Conservation (phyloP, 1,139 yeast species). For the Pneumocystis wakefieldiae region DNA sequence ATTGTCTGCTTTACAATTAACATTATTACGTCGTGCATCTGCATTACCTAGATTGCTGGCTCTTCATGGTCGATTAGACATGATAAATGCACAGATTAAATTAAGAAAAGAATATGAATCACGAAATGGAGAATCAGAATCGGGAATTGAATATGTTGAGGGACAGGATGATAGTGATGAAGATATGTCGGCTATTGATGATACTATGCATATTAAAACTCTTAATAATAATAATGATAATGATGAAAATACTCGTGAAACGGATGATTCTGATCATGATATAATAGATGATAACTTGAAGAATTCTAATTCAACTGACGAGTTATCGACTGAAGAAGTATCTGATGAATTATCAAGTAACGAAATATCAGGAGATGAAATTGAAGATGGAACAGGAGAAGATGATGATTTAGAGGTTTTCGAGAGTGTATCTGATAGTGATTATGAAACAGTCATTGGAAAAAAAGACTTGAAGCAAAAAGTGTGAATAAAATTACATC, state of each 20-base stretch:
- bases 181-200: constrained; percentile 2
- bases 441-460: neutral
- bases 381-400: constrained; percentile 21
- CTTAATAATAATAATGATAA: neutral
- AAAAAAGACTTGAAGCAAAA: neutral
- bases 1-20: constrained; percentile 62
- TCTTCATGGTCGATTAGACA: constrained; percentile 65
- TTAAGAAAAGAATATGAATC: constrained; percentile 42
- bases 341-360: neutral
- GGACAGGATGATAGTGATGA: constrained; percentile 13
- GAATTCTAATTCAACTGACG: neutral
- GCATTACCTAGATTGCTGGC: constrained; percentile 68
- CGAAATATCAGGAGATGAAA: constrained; percentile 4
- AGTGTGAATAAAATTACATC: neutral
- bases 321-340: neutral
- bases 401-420: constrained; percentile 24
- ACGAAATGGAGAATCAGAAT: constrained; percentile 32
- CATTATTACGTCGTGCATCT: constrained; percentile 57
- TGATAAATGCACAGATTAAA: constrained; percentile 54
- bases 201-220: neutral
- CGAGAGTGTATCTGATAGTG: neutral
- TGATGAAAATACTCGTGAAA: neutral
- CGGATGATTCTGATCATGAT: neutral
- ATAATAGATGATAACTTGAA: neutral
- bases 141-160: constrained; percentile 12